Evolutionary conservation across 2,329 filamentous ascomycete species (phyloP).

Genomic region (Apiospora pterosperma): DNA sequence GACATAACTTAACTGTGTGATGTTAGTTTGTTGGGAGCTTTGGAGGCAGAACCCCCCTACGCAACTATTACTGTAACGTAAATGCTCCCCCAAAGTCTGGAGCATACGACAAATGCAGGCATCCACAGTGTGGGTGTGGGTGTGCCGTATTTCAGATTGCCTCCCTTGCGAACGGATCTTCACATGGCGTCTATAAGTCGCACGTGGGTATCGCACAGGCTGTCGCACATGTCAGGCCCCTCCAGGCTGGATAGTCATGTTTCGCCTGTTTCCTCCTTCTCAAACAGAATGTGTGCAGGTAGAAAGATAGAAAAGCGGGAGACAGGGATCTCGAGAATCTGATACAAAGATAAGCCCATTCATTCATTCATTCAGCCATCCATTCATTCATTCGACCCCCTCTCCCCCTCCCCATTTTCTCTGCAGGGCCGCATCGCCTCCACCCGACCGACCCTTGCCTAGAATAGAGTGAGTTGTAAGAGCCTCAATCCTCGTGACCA

Average conservation of each 20-base stretch:
- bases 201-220: background rate
- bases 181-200: conserved; percentile 1
- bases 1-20: background rate
- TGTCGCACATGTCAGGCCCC: background rate
- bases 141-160: background rate
- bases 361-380: background rate
- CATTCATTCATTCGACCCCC: too few species aligned
- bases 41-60: too few species aligned
- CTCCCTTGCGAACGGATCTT: background rate
- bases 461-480: too few species aligned
- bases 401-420: too few species aligned
- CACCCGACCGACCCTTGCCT: too few species aligned
- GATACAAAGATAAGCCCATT: background rate
- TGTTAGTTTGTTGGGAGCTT: background rate
- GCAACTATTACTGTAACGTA: background rate
- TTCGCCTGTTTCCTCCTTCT: background rate
- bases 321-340: background rate
- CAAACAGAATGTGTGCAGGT: too few species aligned
- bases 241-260: background rate
- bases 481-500: background rate
- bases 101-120: background rate
- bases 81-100: background rate
- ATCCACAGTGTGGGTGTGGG: too few species aligned
- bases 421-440: too few species aligned
- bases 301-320: background rate